Evolutionary conservation across 2,329 filamentous ascomycete species (phyloP).

Genomic region (Aschersonia sp.): DNA sequence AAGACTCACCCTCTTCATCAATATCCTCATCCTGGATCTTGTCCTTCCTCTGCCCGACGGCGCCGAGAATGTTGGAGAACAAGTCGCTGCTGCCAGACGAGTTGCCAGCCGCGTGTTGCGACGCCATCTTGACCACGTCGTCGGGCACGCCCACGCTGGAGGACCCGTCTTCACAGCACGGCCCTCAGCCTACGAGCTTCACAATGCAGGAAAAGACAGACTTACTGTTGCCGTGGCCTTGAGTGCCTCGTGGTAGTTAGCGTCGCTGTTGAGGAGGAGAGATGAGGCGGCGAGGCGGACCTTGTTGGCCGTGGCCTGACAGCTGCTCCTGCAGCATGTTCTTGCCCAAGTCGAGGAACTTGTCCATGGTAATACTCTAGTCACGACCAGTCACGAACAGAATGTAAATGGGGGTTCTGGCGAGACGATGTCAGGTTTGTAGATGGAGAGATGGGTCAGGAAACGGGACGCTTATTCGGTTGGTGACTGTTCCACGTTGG

Average conservation of each 20-base stretch:
- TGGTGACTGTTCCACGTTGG: no score
- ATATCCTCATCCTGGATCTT: slow-evolving; percentile 31
- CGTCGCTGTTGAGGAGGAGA: no score
- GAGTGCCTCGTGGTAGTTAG: no score
- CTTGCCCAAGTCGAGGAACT: slow-evolving; percentile 21
- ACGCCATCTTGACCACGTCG: slow-evolving; percentile 32
- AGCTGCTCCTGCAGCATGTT: slow-evolving; percentile 8
- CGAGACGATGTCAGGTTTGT: no score
- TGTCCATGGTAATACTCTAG: slow-evolving; percentile 18
- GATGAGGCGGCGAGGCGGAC: not conserved
- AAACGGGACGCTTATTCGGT: no score
- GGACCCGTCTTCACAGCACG: not conserved
- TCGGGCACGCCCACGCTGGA: slow-evolving; percentile 22
- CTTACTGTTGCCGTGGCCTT: slow-evolving; percentile 10
- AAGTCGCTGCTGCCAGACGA: slow-evolving; percentile 32
- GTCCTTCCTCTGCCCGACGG: slow-evolving; percentile 34
- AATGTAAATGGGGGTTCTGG: no score
- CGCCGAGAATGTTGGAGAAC: slow-evolving; percentile 32
- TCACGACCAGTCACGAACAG: no score
- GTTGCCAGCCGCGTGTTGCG: slow-evolving; percentile 30
- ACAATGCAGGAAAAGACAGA: not conserved
- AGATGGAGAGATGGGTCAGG: no score
- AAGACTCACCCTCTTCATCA: slow-evolving; percentile 30
- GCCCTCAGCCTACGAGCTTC: no score
- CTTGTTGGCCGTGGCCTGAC: slow-evolving; percentile 2